These are phyloP conservation scores for Boletus tomentosulus DNA, from an alignment of 768 basidiomycete species.

Conservation along the genomic window DNA sequence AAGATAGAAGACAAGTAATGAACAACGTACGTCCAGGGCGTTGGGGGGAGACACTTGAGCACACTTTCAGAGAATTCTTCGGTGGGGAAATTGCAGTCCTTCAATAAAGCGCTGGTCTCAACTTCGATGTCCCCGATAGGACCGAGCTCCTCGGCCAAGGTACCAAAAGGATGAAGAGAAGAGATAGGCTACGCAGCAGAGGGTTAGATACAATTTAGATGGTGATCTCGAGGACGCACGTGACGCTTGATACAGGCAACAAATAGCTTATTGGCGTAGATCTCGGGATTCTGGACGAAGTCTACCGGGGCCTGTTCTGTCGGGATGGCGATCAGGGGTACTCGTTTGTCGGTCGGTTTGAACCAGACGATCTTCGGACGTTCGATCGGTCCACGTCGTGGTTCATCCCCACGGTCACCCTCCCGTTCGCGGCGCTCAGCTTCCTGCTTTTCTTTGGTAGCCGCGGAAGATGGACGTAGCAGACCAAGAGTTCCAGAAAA, in stretches of 20 bases:
- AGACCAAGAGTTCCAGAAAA: conserved; percentile 97
- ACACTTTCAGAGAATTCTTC: conserved; percentile 97
- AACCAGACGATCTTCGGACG: conserved; percentile 99
- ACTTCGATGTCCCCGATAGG: conserved; percentile 98
- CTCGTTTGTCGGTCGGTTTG: conserved; percentile 98
- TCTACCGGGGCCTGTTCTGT: conserved; percentile 97
- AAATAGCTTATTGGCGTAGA: conserved; percentile 86
- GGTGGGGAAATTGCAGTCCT: conserved; percentile 98
- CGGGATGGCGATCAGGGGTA: conserved; percentile 96
- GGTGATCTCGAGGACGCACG: conserved; percentile 45
- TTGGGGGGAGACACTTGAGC: conserved; percentile 90
- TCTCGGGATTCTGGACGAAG: conserved; percentile 92
- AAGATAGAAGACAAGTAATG: not conserved
- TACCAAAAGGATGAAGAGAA: conserved; percentile 97
- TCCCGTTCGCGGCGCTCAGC: conserved; percentile 96
- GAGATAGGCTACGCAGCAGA: conserved; percentile 66
- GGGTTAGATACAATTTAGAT: conserved; percentile 13
- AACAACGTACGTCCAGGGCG: conserved; percentile 80
- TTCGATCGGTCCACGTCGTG: conserved; percentile 71
- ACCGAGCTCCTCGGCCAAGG: conserved; percentile 94
- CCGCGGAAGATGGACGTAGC: conserved; percentile 91
- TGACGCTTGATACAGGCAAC: conserved; percentile 99
- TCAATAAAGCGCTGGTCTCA: conserved; percentile 93
- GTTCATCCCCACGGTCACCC: conserved; percentile 85
- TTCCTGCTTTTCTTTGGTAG: conserved; percentile 98